These are phyloP conservation scores for Coniella lustricola DNA, from an alignment of 2,329 filamentous ascomycete species.

Conservation along the genomic window DNA sequence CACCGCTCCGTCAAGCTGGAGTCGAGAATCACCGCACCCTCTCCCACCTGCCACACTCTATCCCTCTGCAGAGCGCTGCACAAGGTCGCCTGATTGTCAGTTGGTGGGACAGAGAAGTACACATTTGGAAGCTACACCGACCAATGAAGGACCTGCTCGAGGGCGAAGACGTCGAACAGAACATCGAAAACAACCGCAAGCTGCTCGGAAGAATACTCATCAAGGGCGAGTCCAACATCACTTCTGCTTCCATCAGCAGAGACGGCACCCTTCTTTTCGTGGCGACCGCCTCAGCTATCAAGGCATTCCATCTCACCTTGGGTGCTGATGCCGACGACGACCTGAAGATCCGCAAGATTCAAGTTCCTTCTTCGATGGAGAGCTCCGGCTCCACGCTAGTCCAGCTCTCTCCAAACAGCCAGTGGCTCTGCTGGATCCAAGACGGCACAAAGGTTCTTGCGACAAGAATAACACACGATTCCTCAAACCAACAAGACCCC, in stretches of 20 bases:
- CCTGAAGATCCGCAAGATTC: slow-evolving; percentile 64
- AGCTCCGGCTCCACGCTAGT: slow-evolving; percentile 61
- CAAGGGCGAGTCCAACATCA: slow-evolving; percentile 75
- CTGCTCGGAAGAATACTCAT: slow-evolving; percentile 62
- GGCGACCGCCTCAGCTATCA: slow-evolving; percentile 62
- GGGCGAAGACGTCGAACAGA: slow-evolving; percentile 32
- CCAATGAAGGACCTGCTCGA: slow-evolving; percentile 40
- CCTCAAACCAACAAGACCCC: slow-evolving; percentile 28
- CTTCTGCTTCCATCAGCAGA: slow-evolving; percentile 57
- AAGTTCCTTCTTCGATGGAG: slow-evolving; percentile 51
- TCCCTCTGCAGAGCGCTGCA: slow-evolving; percentile 65
- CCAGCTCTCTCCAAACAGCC: slow-evolving; percentile 60
- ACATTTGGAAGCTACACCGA: slow-evolving; percentile 62
- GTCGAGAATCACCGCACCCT: slow-evolving; percentile 76
- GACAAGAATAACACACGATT: slow-evolving; percentile 35
- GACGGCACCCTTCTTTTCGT: slow-evolving; percentile 71
- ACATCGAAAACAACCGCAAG: slow-evolving; percentile 49
- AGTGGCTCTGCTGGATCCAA: slow-evolving; percentile 61
- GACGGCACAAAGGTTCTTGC: slow-evolving; percentile 53
- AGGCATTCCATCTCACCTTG: slow-evolving; percentile 64
- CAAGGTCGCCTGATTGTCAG: slow-evolving; percentile 71
- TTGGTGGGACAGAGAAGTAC: slow-evolving; percentile 87
- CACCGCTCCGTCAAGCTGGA: slow-evolving; percentile 70
- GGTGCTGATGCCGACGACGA: slow-evolving; percentile 45
- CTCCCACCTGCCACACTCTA: slow-evolving; percentile 73